phyloP scores from a whole-genome alignment of 441 rosid genomes.

The Raphanus hybrid region DNA sequence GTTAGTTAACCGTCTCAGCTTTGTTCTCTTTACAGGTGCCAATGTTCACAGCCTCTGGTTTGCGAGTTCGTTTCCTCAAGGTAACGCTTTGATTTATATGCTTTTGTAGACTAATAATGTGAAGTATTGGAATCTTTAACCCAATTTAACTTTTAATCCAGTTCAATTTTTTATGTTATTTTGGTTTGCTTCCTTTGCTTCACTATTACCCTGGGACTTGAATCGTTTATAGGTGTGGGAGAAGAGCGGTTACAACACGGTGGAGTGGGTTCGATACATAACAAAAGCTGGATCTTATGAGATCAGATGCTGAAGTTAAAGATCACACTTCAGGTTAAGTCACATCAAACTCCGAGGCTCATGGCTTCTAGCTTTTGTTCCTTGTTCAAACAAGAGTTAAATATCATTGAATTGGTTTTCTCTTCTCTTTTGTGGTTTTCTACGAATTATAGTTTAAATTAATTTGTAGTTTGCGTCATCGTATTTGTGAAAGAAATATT shows the following conservation, averaged over 20 bases:
- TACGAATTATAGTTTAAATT: no score
- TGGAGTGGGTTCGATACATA: constrained; percentile 98
- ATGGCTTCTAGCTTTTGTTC: constrained; percentile 31
- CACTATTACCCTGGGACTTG: neutral
- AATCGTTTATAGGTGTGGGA: constrained; percentile 85
- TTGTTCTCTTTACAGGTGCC: constrained; percentile 68
- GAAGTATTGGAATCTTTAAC: neutral
- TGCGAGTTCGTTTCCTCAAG: constrained; percentile 98
- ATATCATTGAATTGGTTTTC: no score
- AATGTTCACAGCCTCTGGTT: constrained; percentile 98
- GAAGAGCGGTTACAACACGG: constrained; percentile 98
- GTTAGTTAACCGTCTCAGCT: neutral
- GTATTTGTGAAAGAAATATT: no score
- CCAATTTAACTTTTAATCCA: neutral
- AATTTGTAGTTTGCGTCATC: no score
- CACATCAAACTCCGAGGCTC: neutral
- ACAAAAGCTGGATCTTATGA: constrained; percentile 98
- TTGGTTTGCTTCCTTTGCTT: neutral
- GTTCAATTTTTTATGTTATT: neutral
- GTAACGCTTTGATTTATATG: constrained; percentile 40
- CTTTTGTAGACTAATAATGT: neutral
- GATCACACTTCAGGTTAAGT: constrained; percentile 21
- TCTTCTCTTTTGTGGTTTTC: no score
- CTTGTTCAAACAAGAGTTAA: neutral
- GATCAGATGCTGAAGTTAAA: constrained; percentile 73